These are phyloP conservation scores for Crithidia sp. DNA, from an alignment of 208 protist genomes.

Conservation along the genomic window DNA sequence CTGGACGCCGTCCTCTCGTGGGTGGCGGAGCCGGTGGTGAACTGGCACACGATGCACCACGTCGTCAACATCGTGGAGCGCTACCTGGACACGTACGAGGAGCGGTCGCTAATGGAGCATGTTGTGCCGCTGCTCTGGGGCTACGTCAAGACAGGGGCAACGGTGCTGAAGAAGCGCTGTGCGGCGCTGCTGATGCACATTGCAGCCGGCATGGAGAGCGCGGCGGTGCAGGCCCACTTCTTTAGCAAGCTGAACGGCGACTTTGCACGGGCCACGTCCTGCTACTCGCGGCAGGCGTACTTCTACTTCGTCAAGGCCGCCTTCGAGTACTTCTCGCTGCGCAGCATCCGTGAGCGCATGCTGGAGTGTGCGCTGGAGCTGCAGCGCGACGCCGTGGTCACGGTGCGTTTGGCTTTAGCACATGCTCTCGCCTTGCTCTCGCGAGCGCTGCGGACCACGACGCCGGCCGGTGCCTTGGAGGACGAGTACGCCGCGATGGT, in stretches of 20 bases:
- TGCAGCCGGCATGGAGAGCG: constrained; percentile 35
- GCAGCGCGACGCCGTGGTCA: constrained; percentile 77
- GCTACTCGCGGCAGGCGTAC: constrained; percentile 78
- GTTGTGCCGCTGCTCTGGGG: constrained; percentile 69
- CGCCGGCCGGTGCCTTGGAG: constrained; percentile 41
- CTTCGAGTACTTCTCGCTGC: constrained; percentile 72
- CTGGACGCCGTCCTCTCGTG: constrained; percentile 53
- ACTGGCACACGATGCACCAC: constrained; percentile 81
- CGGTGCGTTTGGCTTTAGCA: constrained; percentile 73
- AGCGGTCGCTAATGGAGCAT: constrained; percentile 56
- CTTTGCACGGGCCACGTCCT: constrained; percentile 71
- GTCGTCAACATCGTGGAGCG: constrained; percentile 59
- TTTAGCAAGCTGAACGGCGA: constrained; percentile 86
- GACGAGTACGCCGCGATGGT: constrained; percentile 83
- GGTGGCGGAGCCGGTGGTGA: constrained; percentile 40
- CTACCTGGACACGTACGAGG: constrained; percentile 67
- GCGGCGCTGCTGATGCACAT: constrained; percentile 68
- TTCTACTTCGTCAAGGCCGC: constrained; percentile 60
- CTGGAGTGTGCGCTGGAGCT: constrained; percentile 80
- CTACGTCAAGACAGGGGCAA: constrained; percentile 68
- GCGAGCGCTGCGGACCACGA: constrained; percentile 46
- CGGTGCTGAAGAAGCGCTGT: constrained; percentile 65
- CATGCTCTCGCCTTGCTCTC: constrained; percentile 48
- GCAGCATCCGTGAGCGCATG: constrained; percentile 85
- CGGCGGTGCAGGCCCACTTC: constrained; percentile 69